A percentile compares a stretch with the other conserved stretches of the same genome.
Conservation (phyloP, 176 grass and related monocot species). For the Melocanna baccifera region DNA sequence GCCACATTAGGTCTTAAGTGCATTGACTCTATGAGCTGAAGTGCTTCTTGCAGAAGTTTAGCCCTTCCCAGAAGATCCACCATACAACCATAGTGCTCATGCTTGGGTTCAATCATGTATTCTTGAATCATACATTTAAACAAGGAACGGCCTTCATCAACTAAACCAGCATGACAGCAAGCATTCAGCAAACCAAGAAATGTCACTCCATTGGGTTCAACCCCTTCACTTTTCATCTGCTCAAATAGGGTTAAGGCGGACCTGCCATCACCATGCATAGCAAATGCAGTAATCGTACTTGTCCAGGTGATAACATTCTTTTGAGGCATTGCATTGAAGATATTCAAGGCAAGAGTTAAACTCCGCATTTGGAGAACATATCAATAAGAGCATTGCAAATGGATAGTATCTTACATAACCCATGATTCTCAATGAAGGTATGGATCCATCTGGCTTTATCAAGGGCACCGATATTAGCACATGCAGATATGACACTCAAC, state of each 20-base stretch:
- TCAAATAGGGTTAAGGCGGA: constrained; percentile 63
- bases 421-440: constrained; percentile 47
- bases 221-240: constrained; percentile 57
- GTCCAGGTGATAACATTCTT: constrained; percentile 92
- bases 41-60: constrained; percentile 66
- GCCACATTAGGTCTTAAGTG: constrained; percentile 61
- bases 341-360: constrained; percentile 51
- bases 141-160: constrained; percentile 60
- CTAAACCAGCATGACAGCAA: constrained; percentile 82
- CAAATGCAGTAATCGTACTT: constrained; percentile 80
- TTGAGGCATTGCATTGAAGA: constrained; percentile 58
- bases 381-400: constrained; percentile 86
- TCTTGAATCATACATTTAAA: constrained; percentile 64
- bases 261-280: constrained; percentile 76
- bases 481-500: constrained; percentile 75
- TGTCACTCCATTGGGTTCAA: constrained; percentile 73
- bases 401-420: constrained; percentile 42
- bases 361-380: constrained; percentile 92
- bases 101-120: constrained; percentile 53
- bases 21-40: constrained; percentile 70
- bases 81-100: constrained; percentile 71
- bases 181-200: constrained; percentile 77
- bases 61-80: constrained; percentile 78
- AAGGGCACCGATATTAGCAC: constrained; percentile 61
- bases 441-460: constrained; percentile 71